phyloP scores from a whole-genome alignment of 768 basidiomycete genomes.

The Lactarius deliciosus region DNA sequence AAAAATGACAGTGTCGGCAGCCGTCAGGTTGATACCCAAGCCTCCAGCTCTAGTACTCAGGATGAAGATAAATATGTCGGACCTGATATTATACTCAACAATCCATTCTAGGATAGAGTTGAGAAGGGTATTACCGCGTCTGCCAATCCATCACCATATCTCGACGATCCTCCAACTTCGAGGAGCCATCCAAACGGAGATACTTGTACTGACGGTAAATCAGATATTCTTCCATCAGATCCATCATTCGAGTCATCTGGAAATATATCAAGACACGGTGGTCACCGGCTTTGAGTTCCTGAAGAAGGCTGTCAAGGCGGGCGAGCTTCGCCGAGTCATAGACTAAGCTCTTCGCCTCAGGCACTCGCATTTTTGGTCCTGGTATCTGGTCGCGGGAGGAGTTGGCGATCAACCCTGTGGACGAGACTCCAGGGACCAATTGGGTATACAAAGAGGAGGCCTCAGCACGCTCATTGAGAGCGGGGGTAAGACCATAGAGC shows the following conservation, averaged over 20 bases:
- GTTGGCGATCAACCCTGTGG: constrained; percentile 61
- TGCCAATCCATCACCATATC: constrained; percentile 99
- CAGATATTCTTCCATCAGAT: constrained; percentile 97
- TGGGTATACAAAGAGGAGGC: constrained; percentile 49
- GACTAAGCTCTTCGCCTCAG: constrained; percentile 91
- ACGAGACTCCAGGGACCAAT: constrained; percentile 59
- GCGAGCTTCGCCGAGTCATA: constrained; percentile 97
- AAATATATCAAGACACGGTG: constrained; percentile 96
- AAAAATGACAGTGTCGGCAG: constrained; percentile 94
- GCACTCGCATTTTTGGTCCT: constrained; percentile 82
- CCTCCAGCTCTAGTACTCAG: constrained; percentile 95
- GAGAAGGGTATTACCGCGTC: constrained; percentile 63
- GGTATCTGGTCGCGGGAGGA: constrained; percentile 78
- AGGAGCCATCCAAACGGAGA: constrained; percentile 87
- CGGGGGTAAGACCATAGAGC: constrained; percentile 79
- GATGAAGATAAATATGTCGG: constrained; percentile 87
- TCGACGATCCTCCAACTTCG: constrained; percentile 91
- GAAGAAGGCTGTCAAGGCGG: constrained; percentile 82
- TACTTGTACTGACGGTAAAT: constrained; percentile 97
- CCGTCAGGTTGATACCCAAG: constrained; percentile 93
- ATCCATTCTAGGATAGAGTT: constrained; percentile 3
- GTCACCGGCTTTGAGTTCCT: constrained; percentile 88
- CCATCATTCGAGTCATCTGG: constrained; percentile 99
- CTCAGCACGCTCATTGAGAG: constrained; percentile 56
- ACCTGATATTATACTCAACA: constrained; percentile 43